Base-by-base conservation (phyloP, 495 filamentous ascomycete species). In the Oidiodendron maius region DNA sequence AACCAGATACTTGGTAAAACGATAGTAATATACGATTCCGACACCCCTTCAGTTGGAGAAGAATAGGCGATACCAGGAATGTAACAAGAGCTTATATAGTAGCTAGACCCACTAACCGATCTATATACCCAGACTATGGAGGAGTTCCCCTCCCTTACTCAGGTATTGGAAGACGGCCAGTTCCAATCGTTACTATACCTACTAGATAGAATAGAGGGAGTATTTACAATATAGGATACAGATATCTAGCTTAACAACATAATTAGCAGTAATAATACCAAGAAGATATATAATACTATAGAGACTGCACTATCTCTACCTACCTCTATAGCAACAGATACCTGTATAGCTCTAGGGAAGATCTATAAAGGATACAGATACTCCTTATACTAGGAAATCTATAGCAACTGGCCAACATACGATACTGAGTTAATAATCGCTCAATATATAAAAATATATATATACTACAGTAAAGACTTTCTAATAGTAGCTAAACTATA, bases 381-480 rank as follows among this genome's bases (percentile, higher is more conserved):
- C 37, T 38, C 46, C 4, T 43, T 21, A 25, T 24, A 50, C 23
- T 21, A 50, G 37, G 46, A 51, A 46, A 51, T 51, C 22, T 51
- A 51, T n/a, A n/a, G n/a, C 40, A 15, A 46, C 25, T 45, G 48
- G 48, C 48, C 24, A 51, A 18, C 21, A 23, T 30, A 35, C 12
- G 37, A 51, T 32, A 26, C 48, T 24, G 41, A 51, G 40, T 22
- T 51, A 15, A 51, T 41, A 36, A n/a, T n/a, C n/a, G n/a, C n/a
- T n/a, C n/a, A n/a, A n/a, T n/a, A n/a, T n/a, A n/a, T n/a, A n/a
- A n/a, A 45, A 9, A 51, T 38, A 51, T 51, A 28, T 41, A 22
- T 51, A 24, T 51, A 51, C 40, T 51, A 28, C 41, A 24, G 41
- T 21, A n/a, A n/a, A n/a, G n/a, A n/a, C n/a, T n/a, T n/a, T n/a